These are phyloP conservation scores for Ogataea parapolymorpha DNA, from an alignment of 805 yeast species.

Conservation along the genomic window DNA sequence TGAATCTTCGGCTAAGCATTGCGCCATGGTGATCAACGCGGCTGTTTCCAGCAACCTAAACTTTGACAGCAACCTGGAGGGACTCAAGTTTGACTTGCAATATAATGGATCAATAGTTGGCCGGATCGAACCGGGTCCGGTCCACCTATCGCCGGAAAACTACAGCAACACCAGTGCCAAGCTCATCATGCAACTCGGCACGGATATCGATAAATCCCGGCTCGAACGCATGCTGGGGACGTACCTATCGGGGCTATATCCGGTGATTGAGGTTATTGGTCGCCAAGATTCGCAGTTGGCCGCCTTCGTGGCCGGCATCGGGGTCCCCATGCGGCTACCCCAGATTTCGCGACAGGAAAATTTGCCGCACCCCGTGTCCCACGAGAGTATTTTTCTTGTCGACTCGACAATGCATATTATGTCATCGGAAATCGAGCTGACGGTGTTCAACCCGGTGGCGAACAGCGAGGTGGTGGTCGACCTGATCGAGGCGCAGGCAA, in stretches of 20 bases:
- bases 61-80: constrained; percentile 27
- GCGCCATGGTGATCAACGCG: constrained; percentile 32
- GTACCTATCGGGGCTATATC: constrained; percentile 37
- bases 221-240: constrained; percentile 37
- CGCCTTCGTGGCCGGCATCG: constrained; percentile 22
- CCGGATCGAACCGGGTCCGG: constrained; percentile 22
- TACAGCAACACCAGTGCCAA: constrained; percentile 22
- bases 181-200: constrained; percentile 17
- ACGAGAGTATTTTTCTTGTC: constrained; percentile 35
- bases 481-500: constrained; percentile 46
- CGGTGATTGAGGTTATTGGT: constrained; percentile 32
- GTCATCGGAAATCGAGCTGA: constrained; percentile 51
- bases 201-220: constrained; percentile 19
- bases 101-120: constrained; percentile 38
- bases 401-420: constrained; percentile 53
- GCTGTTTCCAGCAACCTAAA: constrained; percentile 31
- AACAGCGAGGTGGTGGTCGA: constrained; percentile 44
- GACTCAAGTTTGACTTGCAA: constrained; percentile 16
- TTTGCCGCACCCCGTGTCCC: not conserved
- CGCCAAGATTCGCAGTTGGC: constrained; percentile 27
- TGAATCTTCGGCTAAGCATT: constrained; percentile 25
- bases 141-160: constrained; percentile 21
- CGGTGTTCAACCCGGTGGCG: constrained; percentile 50
- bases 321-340: constrained; percentile 31
- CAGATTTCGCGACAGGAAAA: constrained; percentile 11